A percentile compares a stretch with the other conserved stretches of the same genome.
Evolutionary conservation across 2,329 filamentous ascomycete species (phyloP).

Genomic region (Apiospora kogelbergensis): DNA sequence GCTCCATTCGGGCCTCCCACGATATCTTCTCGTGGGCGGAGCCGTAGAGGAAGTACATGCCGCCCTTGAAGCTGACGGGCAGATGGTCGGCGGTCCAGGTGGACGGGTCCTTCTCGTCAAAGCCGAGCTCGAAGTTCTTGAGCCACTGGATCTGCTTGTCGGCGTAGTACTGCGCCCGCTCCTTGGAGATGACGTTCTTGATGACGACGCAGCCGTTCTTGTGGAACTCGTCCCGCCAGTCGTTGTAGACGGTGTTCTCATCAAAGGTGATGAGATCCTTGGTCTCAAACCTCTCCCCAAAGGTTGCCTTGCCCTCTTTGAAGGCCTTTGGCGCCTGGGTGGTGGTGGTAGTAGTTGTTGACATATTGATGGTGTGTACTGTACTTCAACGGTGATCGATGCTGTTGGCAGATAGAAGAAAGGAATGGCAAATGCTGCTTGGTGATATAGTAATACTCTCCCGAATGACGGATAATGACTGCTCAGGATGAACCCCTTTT

Average conservation of each 20-base stretch:
- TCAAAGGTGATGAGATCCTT: slow-evolving; percentile 25
- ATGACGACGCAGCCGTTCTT: slow-evolving; percentile 40
- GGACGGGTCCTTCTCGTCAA: slow-evolving; percentile 35
- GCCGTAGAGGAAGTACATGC: slow-evolving; percentile 41
- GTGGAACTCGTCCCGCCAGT: slow-evolving; percentile 46
- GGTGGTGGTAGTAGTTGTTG: slow-evolving; percentile 16
- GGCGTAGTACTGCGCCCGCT: slow-evolving; percentile 39
- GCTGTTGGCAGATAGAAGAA: neutral
- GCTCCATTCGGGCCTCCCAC: slow-evolving; percentile 44
- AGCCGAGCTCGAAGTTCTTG: slow-evolving; percentile 39
- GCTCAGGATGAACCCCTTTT: neutral
- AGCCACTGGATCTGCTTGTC: slow-evolving; percentile 42
- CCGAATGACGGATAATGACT: neutral
- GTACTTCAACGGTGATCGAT: neutral
- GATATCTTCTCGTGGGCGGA: slow-evolving; percentile 41
- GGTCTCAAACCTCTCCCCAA: slow-evolving; percentile 22
- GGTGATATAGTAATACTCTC: neutral
- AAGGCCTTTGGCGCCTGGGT: slow-evolving; percentile 13
- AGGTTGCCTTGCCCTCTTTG: slow-evolving; percentile 12
- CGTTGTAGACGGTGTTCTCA: slow-evolving; percentile 30
- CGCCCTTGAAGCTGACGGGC: slow-evolving; percentile 40
- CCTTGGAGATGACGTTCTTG: slow-evolving; percentile 37
- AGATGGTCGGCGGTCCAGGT: slow-evolving; percentile 45
- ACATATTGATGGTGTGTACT: neutral
- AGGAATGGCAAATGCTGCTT: neutral